Conservation (phyloP, 768 basidiomycete genomes). For the Pulveroboletus sp. region DNA sequence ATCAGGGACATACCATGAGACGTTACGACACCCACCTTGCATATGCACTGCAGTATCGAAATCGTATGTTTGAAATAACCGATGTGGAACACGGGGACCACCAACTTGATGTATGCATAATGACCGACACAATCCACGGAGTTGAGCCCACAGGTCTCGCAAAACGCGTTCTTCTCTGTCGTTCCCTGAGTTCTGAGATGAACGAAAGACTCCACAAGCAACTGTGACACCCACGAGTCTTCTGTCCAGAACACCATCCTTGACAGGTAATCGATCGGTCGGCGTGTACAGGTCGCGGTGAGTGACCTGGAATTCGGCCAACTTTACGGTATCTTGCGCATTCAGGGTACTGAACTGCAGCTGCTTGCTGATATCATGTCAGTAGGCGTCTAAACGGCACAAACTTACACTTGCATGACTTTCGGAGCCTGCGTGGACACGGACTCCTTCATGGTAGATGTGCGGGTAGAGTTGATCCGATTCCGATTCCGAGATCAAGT, state of each 20-base stretch:
- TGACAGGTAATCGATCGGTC: conserved; percentile 78
- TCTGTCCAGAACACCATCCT: conserved; percentile 89
- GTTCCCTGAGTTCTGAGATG: conserved; percentile 61
- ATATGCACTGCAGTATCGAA: conserved; percentile 89
- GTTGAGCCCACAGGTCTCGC: conserved; percentile 91
- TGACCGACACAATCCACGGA: conserved; percentile 96
- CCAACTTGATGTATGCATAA: conserved; percentile 97
- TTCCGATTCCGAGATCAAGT: background rate
- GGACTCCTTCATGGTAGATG: conserved; percentile 61
- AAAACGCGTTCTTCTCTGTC: conserved; percentile 86
- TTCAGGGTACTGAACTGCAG: conserved; percentile 93
- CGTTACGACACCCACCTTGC: conserved; percentile 60
- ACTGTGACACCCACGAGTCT: conserved; percentile 59
- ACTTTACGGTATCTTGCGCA: conserved; percentile 91
- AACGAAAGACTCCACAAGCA: background rate
- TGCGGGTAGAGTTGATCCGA: background rate
- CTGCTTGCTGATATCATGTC: conserved; percentile 63
- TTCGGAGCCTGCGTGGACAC: conserved; percentile 78
- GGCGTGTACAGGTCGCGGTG: conserved; percentile 88
- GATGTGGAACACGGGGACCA: conserved; percentile 96
- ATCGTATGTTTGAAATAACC: conserved; percentile 98
- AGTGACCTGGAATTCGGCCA: conserved; percentile 95
- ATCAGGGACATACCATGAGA: background rate
- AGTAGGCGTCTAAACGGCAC: background rate
- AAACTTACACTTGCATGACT: conserved; percentile 57